These are phyloP conservation scores for Zelopaecilomyces penicillatus DNA, from an alignment of 2,329 filamentous ascomycete species.

Conservation along the genomic window DNA sequence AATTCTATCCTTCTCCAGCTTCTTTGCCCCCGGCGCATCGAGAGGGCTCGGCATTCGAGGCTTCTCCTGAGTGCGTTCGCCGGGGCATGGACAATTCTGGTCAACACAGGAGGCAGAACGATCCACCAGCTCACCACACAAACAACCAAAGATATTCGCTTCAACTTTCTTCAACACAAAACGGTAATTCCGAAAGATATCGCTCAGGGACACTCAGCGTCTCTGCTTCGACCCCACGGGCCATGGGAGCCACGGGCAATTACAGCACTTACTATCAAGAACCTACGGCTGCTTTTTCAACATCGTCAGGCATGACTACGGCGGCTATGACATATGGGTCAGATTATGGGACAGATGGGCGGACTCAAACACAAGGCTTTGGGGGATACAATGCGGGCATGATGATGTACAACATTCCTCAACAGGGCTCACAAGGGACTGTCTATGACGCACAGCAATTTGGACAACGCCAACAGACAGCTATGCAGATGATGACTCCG, in stretches of 20 bases:
- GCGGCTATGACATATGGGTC: slow-evolving; percentile 49
- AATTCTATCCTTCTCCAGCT: neutral
- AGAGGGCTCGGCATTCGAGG: slow-evolving; percentile 1
- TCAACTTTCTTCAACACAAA: slow-evolving; percentile 36
- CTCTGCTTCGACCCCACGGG: slow-evolving; percentile 38
- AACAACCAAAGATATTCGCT: slow-evolving; percentile 46
- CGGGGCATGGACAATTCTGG: slow-evolving; percentile 10
- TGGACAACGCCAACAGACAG: slow-evolving; percentile 65
- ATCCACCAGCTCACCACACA: slow-evolving; percentile 48
- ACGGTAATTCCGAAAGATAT: slow-evolving; percentile 33
- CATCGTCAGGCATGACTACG: slow-evolving; percentile 48
- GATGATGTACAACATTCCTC: slow-evolving; percentile 73
- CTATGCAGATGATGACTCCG: slow-evolving; percentile 58
- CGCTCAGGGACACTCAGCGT: slow-evolving; percentile 41
- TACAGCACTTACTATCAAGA: slow-evolving; percentile 54
- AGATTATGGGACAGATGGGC: slow-evolving; percentile 56
- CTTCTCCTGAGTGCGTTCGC: slow-evolving; percentile 3
- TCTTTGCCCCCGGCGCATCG: slow-evolving; percentile 5
- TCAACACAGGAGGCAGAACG: slow-evolving; percentile 10
- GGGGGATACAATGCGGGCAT: slow-evolving; percentile 52
- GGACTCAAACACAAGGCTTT: slow-evolving; percentile 47
- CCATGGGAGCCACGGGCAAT: slow-evolving; percentile 48
- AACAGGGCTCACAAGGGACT: slow-evolving; percentile 50
- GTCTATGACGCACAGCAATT: slow-evolving; percentile 74
- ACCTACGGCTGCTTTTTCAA: slow-evolving; percentile 40